A percentile compares a stretch with the other conserved stretches of the same genome.
phyloP scores from a whole-genome alignment of 495 filamentous ascomycete species.

The Sporormia fimetaria region DNA sequence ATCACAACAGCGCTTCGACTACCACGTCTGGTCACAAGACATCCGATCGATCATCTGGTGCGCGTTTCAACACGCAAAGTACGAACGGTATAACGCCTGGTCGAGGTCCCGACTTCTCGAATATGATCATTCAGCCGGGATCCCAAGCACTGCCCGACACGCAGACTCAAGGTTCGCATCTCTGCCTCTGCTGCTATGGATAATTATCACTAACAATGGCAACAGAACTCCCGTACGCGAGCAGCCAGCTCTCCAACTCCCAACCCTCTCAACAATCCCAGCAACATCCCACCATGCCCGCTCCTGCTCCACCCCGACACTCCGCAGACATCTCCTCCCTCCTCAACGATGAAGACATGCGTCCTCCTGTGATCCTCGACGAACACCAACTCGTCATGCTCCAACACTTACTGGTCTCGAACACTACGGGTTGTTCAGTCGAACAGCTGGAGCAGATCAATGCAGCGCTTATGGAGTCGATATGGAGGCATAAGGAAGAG shows the following conservation, averaged over 20 bases:
- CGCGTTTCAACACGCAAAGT: slow-evolving; percentile 50
- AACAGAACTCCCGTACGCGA: slow-evolving; percentile 23
- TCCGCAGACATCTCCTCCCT: slow-evolving; percentile 9
- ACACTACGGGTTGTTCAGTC: slow-evolving; percentile 68
- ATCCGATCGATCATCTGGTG: slow-evolving; percentile 32
- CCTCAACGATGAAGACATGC: slow-evolving; percentile 28
- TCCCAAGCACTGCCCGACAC: slow-evolving; percentile 51
- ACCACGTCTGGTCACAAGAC: slow-evolving; percentile 53
- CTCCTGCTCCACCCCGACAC: slow-evolving; percentile 15
- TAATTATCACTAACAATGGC: neutral
- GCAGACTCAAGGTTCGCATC: slow-evolving; percentile 36
- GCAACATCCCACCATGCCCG: slow-evolving; percentile 13
- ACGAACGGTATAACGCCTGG: slow-evolving; percentile 44
- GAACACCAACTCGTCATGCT: slow-evolving; percentile 43
- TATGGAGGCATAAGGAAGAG: slow-evolving; percentile 68
- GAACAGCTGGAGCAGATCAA: slow-evolving; percentile 94
- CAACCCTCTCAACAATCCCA: slow-evolving; percentile 27
- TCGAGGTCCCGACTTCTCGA: slow-evolving; percentile 27
- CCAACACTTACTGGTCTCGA: slow-evolving; percentile 45
- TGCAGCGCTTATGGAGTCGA: slow-evolving; percentile 74
- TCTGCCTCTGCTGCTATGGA: neutral
- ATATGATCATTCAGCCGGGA: slow-evolving; percentile 21
- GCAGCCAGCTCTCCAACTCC: slow-evolving; percentile 31
- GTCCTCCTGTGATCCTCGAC: slow-evolving; percentile 47
- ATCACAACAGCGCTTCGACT: slow-evolving; percentile 77